phyloP scores from a whole-genome alignment of 140 eudicot species.

The Stevia rebaudiana region DNA sequence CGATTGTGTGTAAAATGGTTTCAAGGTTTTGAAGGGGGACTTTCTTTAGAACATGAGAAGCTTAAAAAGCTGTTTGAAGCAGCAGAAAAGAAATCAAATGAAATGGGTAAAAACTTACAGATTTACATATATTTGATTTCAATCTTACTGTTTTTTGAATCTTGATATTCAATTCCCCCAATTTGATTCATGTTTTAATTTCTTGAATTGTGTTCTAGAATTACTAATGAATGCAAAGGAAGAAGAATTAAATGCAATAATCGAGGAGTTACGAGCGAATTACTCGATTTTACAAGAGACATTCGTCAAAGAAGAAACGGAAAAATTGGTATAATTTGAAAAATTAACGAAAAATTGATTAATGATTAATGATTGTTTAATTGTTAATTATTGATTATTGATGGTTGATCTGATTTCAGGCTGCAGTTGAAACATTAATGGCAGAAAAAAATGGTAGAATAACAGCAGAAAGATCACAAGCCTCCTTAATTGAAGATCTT shows the following conservation, averaged over 20 bases:
- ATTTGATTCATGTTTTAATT: background rate
- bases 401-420: constrained; percentile 38
- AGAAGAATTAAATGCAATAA: constrained; percentile 74
- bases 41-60: constrained; percentile 57
- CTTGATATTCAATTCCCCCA: constrained; percentile 4
- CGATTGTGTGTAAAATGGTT: constrained; percentile 78
- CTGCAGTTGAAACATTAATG: constrained; percentile 52
- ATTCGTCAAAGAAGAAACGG: constrained; percentile 60
- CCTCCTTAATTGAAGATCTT: constrained; percentile 68
- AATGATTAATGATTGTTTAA: background rate
- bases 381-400: background rate
- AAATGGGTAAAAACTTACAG: constrained; percentile 45
- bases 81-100: constrained; percentile 63
- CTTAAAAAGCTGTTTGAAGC: constrained; percentile 53
- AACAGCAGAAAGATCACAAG: constrained; percentile 56
- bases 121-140: background rate
- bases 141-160: background rate
- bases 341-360: background rate
- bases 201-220: constrained; percentile 33
- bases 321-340: constrained; percentile 54
- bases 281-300: constrained; percentile 53
- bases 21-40: constrained; percentile 67
- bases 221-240: constrained; percentile 65
- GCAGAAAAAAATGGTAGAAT: constrained; percentile 65
- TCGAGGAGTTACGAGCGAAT: constrained; percentile 57